phyloP scores from a whole-genome alignment of 2,329 filamentous ascomycete species.

The Cladosporium sp. region DNA sequence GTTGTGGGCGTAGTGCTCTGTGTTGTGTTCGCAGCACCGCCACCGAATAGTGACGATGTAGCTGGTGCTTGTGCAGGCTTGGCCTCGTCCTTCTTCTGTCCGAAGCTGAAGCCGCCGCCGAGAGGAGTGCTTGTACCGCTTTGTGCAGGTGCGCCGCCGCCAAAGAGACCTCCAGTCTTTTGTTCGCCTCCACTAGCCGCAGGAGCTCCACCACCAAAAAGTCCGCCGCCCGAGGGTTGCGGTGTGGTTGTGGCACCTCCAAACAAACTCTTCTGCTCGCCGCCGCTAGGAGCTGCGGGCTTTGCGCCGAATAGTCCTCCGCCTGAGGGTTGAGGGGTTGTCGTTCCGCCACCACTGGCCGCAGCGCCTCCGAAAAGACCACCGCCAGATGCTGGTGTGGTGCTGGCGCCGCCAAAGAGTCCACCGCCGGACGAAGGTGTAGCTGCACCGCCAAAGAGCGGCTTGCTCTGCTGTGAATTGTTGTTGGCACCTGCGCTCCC shows the following conservation, averaged over 20 bases:
- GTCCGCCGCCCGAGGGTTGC: conserved; percentile 4
- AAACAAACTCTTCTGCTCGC: conserved; percentile 14
- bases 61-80: conserved; percentile 11
- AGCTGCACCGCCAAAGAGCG: conserved; percentile 22
- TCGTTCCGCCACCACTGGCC: not conserved
- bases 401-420: conserved; percentile 14
- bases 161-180: conserved; percentile 10
- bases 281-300: conserved; percentile 13
- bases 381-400: conserved; percentile 21
- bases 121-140: conserved; percentile 11
- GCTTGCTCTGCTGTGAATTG: conserved; percentile 18
- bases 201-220: conserved; percentile 12
- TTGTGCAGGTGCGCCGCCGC: conserved; percentile 4
- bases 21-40: conserved; percentile 15
- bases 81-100: conserved; percentile 15
- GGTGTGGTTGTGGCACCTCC: conserved; percentile 6
- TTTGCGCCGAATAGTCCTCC: conserved; percentile 17
- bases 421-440: conserved; percentile 13
- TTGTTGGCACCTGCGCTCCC: conserved; percentile 27
- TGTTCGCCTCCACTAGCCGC: conserved; percentile 1
- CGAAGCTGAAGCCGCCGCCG: conserved; percentile 12
- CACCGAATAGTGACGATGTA: conserved; percentile 10
- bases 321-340: not conserved
- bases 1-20: conserved; percentile 20
- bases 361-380: conserved; percentile 40